Conservation (phyloP, 2,329 filamentous ascomycete genomes). For the Ceratocystis cacaofunesta region DNA sequence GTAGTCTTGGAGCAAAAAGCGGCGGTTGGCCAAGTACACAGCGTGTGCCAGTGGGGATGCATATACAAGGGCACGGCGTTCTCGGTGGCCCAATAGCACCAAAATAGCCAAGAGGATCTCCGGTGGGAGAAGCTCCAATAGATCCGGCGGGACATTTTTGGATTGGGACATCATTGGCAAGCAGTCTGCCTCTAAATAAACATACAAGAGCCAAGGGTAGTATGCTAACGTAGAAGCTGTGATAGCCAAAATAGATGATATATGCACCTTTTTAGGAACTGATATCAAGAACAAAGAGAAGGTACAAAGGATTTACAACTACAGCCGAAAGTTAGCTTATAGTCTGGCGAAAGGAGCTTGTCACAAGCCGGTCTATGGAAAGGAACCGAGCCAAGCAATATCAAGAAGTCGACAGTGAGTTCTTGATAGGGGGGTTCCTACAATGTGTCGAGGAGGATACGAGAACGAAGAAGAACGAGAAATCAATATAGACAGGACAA, state of each 20-base stretch:
- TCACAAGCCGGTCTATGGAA: no score
- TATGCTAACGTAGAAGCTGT: not conserved
- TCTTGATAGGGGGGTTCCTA: no score
- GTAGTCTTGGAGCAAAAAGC: slow-evolving; percentile 10
- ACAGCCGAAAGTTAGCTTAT: no score
- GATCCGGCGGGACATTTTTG: not conserved
- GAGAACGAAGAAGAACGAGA: not conserved
- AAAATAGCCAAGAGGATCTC: slow-evolving; percentile 14
- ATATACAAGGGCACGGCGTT: slow-evolving; percentile 7
- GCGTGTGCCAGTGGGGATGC: slow-evolving; percentile 11
- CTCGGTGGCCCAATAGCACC: not conserved
- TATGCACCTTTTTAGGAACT: no score
- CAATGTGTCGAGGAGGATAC: not conserved
- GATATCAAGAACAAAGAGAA: no score
- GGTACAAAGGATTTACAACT: no score
- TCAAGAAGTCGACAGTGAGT: no score
- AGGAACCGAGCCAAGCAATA: no score
- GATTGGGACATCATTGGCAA: not conserved
- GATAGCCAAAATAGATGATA: no score
- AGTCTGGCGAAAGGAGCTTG: no score
- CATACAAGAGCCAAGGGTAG: not conserved
- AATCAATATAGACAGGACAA: not conserved
- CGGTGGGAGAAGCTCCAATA: slow-evolving; percentile 12
- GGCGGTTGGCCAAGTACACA: slow-evolving; percentile 9
- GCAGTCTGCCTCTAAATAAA: not conserved